Percentiles rank a stretch among this genome's conserved stretches.
These are phyloP conservation scores for Phytopythium helicoides DNA, from an alignment of 352 stramenopile species.

Conservation along the genomic window DNA sequence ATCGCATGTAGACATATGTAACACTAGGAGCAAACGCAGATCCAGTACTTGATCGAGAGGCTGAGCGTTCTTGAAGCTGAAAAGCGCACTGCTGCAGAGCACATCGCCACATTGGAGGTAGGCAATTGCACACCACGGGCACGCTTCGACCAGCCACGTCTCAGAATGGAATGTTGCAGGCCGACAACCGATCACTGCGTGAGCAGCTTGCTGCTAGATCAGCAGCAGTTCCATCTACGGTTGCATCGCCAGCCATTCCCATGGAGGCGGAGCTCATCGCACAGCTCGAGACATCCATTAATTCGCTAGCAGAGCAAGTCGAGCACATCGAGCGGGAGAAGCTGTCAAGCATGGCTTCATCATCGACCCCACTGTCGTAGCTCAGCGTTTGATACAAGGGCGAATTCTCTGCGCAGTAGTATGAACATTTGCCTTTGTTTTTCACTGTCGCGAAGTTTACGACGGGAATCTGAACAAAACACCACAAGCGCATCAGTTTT, in stretches of 20 bases:
- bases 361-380: not conserved
- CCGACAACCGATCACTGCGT: conserved; percentile 37
- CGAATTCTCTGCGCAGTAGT: too few relatives aligned
- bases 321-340: conserved; percentile 38
- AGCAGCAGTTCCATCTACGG: not conserved
- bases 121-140: not conserved
- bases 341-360: not conserved
- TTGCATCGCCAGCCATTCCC: conserved; percentile 16
- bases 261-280: conserved; percentile 46
- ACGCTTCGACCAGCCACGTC: not conserved
- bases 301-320: conserved; percentile 37
- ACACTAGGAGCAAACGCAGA: conserved; percentile 23
- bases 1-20: conserved; percentile 1
- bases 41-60: conserved; percentile 53
- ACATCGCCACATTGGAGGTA: conserved; percentile 48
- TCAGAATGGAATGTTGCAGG: conserved; percentile 13
- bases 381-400: not conserved
- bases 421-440: too few relatives aligned
- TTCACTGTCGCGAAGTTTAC: not conserved
- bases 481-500: not conserved
- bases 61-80: conserved; percentile 48
- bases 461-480: conserved; percentile 1
- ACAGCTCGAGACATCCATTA: conserved; percentile 46
- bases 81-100: conserved; percentile 27
- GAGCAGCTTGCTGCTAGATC: conserved; percentile 18